Conservation (phyloP, 2,329 filamentous ascomycete genomes). For the Colletotrichum endophyticum region DNA sequence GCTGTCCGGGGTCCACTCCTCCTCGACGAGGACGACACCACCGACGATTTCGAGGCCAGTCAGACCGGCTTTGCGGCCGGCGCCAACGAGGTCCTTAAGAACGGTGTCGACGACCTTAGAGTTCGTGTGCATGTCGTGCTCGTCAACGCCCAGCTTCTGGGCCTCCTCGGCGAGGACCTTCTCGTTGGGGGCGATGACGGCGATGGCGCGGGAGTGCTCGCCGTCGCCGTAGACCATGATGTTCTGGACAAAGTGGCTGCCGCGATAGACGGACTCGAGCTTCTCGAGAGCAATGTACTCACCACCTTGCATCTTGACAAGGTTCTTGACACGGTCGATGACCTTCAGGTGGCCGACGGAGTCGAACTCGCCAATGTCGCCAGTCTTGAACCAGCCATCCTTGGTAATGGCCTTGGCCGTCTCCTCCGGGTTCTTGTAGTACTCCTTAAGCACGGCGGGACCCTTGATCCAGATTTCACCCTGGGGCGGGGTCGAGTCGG, state of each 20-base stretch:
- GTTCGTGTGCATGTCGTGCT: constrained; percentile 71
- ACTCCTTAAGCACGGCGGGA: constrained; percentile 73
- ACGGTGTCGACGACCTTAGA: constrained; percentile 66
- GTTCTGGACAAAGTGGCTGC: constrained; percentile 78
- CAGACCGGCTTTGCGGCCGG: constrained; percentile 71
- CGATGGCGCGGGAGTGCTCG: constrained; percentile 78
- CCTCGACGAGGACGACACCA: constrained; percentile 79
- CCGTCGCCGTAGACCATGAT: constrained; percentile 85
- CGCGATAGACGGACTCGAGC: constrained; percentile 89
- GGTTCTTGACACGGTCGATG: constrained; percentile 97
- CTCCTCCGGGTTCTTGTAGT: constrained; percentile 87
- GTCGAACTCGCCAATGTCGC: constrained; percentile 93
- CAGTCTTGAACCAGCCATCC: constrained; percentile 97
- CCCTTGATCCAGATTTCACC: constrained; percentile 94
- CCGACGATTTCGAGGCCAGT: constrained; percentile 75
- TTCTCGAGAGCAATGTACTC: constrained; percentile 98
- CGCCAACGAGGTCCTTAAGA: constrained; percentile 70
- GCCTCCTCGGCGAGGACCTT: constrained; percentile 67
- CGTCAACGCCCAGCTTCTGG: constrained; percentile 64
- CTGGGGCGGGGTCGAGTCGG: constrained; percentile 78
- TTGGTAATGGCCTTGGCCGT: constrained; percentile 77
- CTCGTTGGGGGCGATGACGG: constrained; percentile 76
- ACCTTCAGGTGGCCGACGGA: constrained; percentile 79
- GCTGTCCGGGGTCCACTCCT: constrained; percentile 87
- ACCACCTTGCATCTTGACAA: constrained; percentile 93